Base-by-base conservation (phyloP, 2,329 filamentous ascomycete genomes). In the Diaporthe velutina region DNA sequence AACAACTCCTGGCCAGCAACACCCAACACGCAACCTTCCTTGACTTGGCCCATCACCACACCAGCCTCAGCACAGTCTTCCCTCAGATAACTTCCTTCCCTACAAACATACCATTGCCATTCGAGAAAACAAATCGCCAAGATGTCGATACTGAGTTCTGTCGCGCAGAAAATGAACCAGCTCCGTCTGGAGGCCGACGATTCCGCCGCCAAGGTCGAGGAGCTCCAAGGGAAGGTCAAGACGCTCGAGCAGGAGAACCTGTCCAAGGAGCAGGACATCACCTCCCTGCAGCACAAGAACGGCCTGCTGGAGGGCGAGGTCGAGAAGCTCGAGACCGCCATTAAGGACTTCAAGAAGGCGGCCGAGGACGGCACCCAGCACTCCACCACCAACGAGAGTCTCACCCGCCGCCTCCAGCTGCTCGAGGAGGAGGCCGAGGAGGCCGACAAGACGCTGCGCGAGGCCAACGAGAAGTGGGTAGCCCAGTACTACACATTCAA, bases 341-440 rank as follows among this genome's bases (percentile, higher is more conserved):
- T 98, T 85, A 95, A 95, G 88, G 94, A 97, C 80, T 91, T 93
- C 85, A 99, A 99, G 91, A 93, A 93, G 83, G 88, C 93, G 78
- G 95, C 94, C 83, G 94, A 94, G 83, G 94, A 96, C 86, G 94
- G 94, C 83, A 88, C 92, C 85, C 90, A 94, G 88, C 92, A 95
- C 84, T 93, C 95, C 83, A 94, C 93, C 83, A 94, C 98, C 87
- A 97, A 96, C 86, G 97, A 99, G 88, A 91, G 93, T 81, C 90
- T 99, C 79, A 93, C 95, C 88, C 92, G 97, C 87, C 95, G 95
- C 88, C 90, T 98, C 83, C 95, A 98, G 89, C 90, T 99, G 79
- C 93, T 99, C 80, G 97, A 99, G 89, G 96, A 98, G 88, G 97
- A 99, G 89, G 95, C 95, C 80, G 97, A 99, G 88, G 92, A 96